phyloP scores from a whole-genome alignment of 768 basidiomycete species.

The Russula griseocarnosa region DNA sequence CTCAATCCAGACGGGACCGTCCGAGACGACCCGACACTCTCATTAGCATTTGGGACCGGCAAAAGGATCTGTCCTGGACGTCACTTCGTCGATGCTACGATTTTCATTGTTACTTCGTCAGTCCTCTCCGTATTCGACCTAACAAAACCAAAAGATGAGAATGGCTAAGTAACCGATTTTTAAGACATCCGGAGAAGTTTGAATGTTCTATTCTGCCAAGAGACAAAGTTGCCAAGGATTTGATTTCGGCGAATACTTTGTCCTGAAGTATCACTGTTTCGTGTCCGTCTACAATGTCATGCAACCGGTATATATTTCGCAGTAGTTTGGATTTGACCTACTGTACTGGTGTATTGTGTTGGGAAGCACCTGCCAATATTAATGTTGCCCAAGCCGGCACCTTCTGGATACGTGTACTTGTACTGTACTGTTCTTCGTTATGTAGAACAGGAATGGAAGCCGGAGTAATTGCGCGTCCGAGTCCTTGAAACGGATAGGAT shows the following conservation, averaged over 20 bases:
- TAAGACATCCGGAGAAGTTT: conserved; percentile 11
- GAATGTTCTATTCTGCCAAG: conserved; percentile 17
- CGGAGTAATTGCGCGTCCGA: no score
- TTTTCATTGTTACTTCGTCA: neutral
- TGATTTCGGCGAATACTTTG: neutral
- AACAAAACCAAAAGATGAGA: neutral
- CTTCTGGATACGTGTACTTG: no score
- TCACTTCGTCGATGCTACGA: neutral
- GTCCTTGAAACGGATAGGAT: no score
- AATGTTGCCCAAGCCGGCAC: no score
- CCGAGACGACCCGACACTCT: neutral
- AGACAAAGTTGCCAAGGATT: conserved; percentile 9
- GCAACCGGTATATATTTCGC: neutral
- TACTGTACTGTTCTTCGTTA: no score
- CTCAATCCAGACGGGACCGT: conserved; percentile 15
- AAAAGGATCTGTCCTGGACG: neutral
- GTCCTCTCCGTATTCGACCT: neutral
- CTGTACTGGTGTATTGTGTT: no score
- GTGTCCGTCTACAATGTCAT: neutral
- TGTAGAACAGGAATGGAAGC: no score
- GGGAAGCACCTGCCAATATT: no score
- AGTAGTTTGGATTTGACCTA: no score
- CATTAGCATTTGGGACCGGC: neutral
- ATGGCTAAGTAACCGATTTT: neutral
- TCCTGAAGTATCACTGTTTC: neutral